Evolutionary conservation across 1,284 basidiomycete genomes (phyloP).

Genomic region (Chiua sp.): DNA sequence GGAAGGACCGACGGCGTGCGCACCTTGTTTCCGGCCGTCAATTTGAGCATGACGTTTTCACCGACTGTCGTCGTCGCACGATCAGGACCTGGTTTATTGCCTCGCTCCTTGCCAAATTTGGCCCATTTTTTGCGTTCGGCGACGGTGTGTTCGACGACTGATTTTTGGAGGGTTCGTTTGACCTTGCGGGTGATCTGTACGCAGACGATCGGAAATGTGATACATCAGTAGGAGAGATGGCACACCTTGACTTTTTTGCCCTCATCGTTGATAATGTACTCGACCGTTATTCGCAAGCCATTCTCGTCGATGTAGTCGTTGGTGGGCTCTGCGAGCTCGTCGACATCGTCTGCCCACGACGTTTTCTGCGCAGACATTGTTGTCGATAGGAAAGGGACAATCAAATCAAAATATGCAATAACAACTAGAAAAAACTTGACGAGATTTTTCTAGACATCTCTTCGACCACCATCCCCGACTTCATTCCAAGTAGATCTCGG

Average conservation of each 20-base stretch:
- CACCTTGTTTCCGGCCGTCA: slow-evolving; percentile 87
- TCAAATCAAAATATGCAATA: slow-evolving; percentile 23
- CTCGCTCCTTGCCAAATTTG: slow-evolving; percentile 95
- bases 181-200: slow-evolving; percentile 84
- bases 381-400: slow-evolving; percentile 15
- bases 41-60: slow-evolving; percentile 87
- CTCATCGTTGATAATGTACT: slow-evolving; percentile 88
- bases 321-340: slow-evolving; percentile 64
- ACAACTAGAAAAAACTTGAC: slow-evolving; percentile 5
- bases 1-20: slow-evolving; percentile 9
- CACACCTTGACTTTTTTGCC: slow-evolving; percentile 94
- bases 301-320: slow-evolving; percentile 85
- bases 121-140: slow-evolving; percentile 94
- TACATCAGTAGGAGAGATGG: background rate
- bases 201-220: slow-evolving; percentile 7
- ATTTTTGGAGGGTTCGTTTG: slow-evolving; percentile 88
- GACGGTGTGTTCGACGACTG: slow-evolving; percentile 92
- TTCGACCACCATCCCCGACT: background rate
- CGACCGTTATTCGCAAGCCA: slow-evolving; percentile 86
- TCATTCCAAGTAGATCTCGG: background rate
- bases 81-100: slow-evolving; percentile 90
- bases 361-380: slow-evolving; percentile 53
- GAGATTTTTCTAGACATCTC: background rate
- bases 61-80: slow-evolving; percentile 95
- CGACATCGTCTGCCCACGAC: slow-evolving; percentile 85